Percentiles rank a stretch among this genome's conserved stretches.
Evolutionary conservation across 2,329 filamentous ascomycete species (phyloP).

Genomic region (Zelopaecilomyces penicillatus): DNA sequence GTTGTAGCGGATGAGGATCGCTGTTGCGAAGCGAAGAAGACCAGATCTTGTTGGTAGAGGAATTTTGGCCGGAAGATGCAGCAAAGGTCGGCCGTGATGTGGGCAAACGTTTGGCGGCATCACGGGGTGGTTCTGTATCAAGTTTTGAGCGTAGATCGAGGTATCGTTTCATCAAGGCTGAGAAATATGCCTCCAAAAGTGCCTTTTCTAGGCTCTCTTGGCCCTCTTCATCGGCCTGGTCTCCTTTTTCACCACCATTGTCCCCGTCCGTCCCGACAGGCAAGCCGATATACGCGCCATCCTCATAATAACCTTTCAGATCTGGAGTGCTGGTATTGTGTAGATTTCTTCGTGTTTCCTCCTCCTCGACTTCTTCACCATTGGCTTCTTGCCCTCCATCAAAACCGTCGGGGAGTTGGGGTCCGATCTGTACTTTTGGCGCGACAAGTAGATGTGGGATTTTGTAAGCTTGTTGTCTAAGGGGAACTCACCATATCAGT

Average conservation of each 20-base stretch:
- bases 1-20: conserved; percentile 50
- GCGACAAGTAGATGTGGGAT: conserved; percentile 67
- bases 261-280: conserved; percentile 30
- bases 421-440: conserved; percentile 44
- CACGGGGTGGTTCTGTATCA: conserved; percentile 43
- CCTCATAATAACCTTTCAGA: conserved; percentile 58
- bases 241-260: conserved; percentile 19
- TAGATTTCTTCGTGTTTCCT: conserved; percentile 29
- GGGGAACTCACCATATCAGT: conserved; percentile 43
- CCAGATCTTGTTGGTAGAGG: conserved; percentile 44
- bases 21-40: conserved; percentile 40
- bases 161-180: conserved; percentile 58
- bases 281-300: conserved; percentile 69
- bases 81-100: conserved; percentile 47
- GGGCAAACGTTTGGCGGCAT: conserved; percentile 44
- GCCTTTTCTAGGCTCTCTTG: conserved; percentile 23
- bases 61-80: conserved; percentile 42
- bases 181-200: conserved; percentile 60
- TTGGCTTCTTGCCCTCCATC: conserved; percentile 21
- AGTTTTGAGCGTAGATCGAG: conserved; percentile 54
- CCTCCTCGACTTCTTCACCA: conserved; percentile 20
- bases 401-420: conserved; percentile 36
- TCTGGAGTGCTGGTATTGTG: conserved; percentile 45
- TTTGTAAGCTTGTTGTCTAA: conserved; percentile 63
- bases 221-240: conserved; percentile 16